Evolutionary conservation across 306 rosid species (phyloP), one percentile per base, ranked within the genome.

Genomic region (Bauhinia variegata): DNA sequence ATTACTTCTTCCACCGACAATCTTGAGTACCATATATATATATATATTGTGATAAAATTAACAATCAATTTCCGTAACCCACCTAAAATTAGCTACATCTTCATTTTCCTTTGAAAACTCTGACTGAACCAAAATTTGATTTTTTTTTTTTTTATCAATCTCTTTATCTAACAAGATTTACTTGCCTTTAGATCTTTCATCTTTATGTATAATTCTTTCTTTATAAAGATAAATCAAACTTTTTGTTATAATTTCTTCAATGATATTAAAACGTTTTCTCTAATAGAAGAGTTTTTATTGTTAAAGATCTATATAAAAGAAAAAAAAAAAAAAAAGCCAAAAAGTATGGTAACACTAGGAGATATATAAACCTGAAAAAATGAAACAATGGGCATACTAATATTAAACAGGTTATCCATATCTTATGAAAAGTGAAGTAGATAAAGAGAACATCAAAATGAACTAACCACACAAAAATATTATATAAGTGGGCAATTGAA

Each of bases 121-220:
- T 41, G 0, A 0, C 64, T 52, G 53, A 52, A 7, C 75, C 80
- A 54, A 67, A 75, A 28, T 75, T 39, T 0, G 65, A 68, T n/a
- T n/a, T n/a, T n/a, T n/a, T 60, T 60, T 68, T 68, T 75, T 75
- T n/a, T 75, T 60, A 68, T 60, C 68, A 3, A 67, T 2, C 7
- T 72, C 54, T 43, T 10, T 43, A 18, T 78, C 74, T 3, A 71
- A 23, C 23, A 71, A 53, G 5, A 78, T 66, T 78, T 77, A 30
- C 60, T 51, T 4, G 64, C n/a, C 32, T 78, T 78, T 4, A 72
- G 16, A 12, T 78, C 75, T n/a, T n/a, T n/a, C 54, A 71, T 72
- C 7, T 53, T 71, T 72, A 10, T 72, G 71, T 17, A 54, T 72
- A 15, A 72, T 67, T 56, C n/a, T 56, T 12, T 78, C 72, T 55